Conservation (phyloP, 176 grass and related monocot genomes). For the Pharus latifolius region DNA sequence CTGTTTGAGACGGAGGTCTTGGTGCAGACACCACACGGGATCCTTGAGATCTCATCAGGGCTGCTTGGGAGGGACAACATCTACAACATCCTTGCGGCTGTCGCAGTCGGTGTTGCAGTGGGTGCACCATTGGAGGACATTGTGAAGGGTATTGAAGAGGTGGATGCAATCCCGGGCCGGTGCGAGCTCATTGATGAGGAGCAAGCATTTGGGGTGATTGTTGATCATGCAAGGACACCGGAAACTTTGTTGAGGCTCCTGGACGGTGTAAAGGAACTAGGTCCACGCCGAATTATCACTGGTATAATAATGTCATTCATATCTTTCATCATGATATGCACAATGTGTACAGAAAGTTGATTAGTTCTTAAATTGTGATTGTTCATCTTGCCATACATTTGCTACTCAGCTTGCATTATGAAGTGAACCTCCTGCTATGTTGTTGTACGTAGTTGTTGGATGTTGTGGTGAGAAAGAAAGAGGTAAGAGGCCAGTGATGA, state of each 20-base stretch:
- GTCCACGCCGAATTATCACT: slow-evolving; percentile 71
- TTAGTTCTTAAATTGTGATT: background rate
- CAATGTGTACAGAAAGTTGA: background rate
- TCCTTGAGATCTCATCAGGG: slow-evolving; percentile 92
- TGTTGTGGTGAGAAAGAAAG: slow-evolving; percentile 90
- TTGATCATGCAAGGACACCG: slow-evolving; percentile 74
- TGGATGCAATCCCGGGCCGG: slow-evolving; percentile 87
- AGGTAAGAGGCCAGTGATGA: slow-evolving; percentile 88
- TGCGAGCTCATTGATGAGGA: slow-evolving; percentile 96
- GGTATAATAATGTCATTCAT: slow-evolving; percentile 34
- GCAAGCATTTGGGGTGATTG: slow-evolving; percentile 85
- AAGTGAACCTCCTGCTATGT: slow-evolving; percentile 12
- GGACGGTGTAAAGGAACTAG: slow-evolving; percentile 65
- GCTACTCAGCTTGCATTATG: background rate
- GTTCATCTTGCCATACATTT: background rate
- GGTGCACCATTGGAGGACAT: slow-evolving; percentile 80
- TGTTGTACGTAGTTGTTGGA: slow-evolving; percentile 71
- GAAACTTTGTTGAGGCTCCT: slow-evolving; percentile 74
- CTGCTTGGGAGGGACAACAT: slow-evolving; percentile 82
- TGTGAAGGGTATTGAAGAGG: slow-evolving; percentile 91
- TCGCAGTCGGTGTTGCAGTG: slow-evolving; percentile 88
- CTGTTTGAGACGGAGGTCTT: slow-evolving; percentile 92
- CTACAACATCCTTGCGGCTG: slow-evolving; percentile 89
- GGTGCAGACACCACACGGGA: slow-evolving; percentile 85
- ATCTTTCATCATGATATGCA: slow-evolving; percentile 1